phyloP scores from a whole-genome alignment of 2,329 filamentous ascomycete genomes.

The Colletotrichum sojae region DNA sequence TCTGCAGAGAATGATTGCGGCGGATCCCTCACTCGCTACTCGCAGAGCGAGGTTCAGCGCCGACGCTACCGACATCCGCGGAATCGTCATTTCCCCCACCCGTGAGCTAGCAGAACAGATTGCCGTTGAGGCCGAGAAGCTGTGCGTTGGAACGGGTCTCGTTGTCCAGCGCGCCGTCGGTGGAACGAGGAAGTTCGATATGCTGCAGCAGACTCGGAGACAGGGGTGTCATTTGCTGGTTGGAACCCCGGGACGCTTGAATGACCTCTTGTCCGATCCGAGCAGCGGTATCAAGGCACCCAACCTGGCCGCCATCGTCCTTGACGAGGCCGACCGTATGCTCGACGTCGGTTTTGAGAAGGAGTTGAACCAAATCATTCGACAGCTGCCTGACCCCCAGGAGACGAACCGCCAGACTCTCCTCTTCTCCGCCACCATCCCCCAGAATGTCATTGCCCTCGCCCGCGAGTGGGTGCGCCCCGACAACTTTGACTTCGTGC shows the following conservation, averaged over 20 bases:
- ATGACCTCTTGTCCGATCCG: constrained; percentile 82
- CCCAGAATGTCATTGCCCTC: constrained; percentile 83
- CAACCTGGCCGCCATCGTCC: constrained; percentile 91
- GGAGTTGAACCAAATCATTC: constrained; percentile 74
- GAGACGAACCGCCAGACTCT: constrained; percentile 86
- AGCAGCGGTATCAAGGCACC: constrained; percentile 75
- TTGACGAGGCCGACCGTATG: constrained; percentile 99
- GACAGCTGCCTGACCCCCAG: constrained; percentile 72
- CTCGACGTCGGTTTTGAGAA: constrained; percentile 90
- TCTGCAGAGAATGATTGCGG: constrained; percentile 81
- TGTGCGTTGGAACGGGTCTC: constrained; percentile 76
- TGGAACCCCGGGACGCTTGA: constrained; percentile 89
- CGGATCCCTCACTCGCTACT: constrained; percentile 73
- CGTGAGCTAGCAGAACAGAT: constrained; percentile 88
- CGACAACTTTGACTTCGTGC: constrained; percentile 86
- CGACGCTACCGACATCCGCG: constrained; percentile 72
- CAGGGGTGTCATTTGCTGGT: constrained; percentile 91
- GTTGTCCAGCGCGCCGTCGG: constrained; percentile 85
- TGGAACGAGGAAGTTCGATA: constrained; percentile 82
- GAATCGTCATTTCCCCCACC: constrained; percentile 83
- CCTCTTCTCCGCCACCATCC: constrained; percentile 95
- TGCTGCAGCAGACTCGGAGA: constrained; percentile 77
- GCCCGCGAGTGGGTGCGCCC: constrained; percentile 84
- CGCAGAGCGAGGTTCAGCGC: constrained; percentile 53
- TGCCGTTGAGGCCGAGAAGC: constrained; percentile 80